Percentiles rank a stretch among this genome's conserved stretches.
Evolutionary conservation across 1,284 basidiomycete genomes (phyloP).

Genomic region (Phellopilus nigrolimitatus): DNA sequence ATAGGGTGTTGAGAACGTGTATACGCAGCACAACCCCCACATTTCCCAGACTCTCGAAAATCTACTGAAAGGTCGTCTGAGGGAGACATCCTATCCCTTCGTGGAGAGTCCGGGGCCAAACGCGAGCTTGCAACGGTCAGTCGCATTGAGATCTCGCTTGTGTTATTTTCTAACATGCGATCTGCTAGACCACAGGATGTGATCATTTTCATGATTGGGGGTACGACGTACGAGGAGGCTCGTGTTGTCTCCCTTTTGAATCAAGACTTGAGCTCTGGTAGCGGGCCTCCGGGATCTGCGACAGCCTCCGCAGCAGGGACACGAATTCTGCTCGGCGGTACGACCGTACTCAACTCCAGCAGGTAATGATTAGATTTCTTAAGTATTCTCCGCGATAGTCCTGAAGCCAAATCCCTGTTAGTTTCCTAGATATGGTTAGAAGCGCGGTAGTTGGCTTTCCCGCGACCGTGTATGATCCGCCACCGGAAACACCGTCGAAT

Average conservation of each 20-base stretch:
- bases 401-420: slow-evolving; percentile 29
- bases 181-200: slow-evolving; percentile 82
- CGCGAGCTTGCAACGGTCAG: slow-evolving; percentile 61
- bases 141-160: neutral
- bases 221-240: slow-evolving; percentile 92
- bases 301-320: slow-evolving; percentile 45
- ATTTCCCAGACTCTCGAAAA: slow-evolving; percentile 90
- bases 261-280: slow-evolving; percentile 54
- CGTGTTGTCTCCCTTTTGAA: slow-evolving; percentile 81
- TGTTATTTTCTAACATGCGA: neutral
- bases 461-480: slow-evolving; percentile 62
- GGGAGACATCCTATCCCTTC: slow-evolving; percentile 90
- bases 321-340: slow-evolving; percentile 84
- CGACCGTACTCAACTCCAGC: slow-evolving; percentile 88
- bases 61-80: slow-evolving; percentile 81
- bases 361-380: slow-evolving; percentile 47
- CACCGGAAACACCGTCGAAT: slow-evolving; percentile 60
- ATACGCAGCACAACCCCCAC: slow-evolving; percentile 96
- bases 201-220: slow-evolving; percentile 92
- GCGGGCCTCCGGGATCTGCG: slow-evolving; percentile 38
- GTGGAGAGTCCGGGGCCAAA: slow-evolving; percentile 67
- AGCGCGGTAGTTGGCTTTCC: slow-evolving; percentile 58
- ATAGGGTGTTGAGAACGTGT: slow-evolving; percentile 98
- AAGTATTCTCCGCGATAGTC: slow-evolving; percentile 14
- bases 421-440: slow-evolving; percentile 73